Conservation (phyloP, 2,329 filamentous ascomycete genomes). For the Lomentospora prolificans region DNA sequence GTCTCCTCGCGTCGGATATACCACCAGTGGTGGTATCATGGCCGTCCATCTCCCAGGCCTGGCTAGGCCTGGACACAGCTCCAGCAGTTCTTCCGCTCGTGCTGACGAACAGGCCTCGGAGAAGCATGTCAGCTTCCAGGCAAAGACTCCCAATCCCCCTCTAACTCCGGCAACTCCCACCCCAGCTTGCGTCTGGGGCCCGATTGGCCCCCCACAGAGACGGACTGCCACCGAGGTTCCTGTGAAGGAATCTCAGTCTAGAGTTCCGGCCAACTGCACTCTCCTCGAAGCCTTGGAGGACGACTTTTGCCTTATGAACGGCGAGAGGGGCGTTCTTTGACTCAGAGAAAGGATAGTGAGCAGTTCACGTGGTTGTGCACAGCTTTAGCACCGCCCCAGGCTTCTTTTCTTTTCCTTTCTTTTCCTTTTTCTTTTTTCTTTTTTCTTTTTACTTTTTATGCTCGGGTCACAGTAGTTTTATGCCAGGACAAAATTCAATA, state of each 20-base stretch:
- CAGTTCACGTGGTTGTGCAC: too few relatives aligned
- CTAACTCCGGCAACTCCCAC: slow-evolving; percentile 8
- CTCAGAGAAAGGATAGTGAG: too few relatives aligned
- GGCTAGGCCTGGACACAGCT: background rate
- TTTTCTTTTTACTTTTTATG: too few relatives aligned
- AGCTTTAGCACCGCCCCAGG: too few relatives aligned
- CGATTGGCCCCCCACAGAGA: slow-evolving; percentile 17
- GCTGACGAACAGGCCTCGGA: background rate
- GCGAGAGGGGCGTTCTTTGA: background rate
- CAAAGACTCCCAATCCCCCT: background rate
- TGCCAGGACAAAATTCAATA: too few relatives aligned
- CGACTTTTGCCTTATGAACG: background rate
- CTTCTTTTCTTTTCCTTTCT: too few relatives aligned
- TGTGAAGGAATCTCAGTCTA: background rate
- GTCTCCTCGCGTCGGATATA: background rate
- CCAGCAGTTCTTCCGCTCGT: background rate
- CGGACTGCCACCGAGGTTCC: background rate
- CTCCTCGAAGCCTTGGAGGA: background rate
- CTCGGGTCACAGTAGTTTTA: too few relatives aligned
- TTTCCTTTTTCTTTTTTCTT: too few relatives aligned
- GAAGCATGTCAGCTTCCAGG: background rate
- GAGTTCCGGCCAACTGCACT: background rate
- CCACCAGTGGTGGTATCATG: background rate
- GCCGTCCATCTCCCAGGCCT: background rate
- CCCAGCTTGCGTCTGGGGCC: slow-evolving; percentile 18